Evolutionary conservation across 345 rosid genomes (phyloP), one percentile per base, ranked within the genome.

Genomic region (Clarkia xantiana): DNA sequence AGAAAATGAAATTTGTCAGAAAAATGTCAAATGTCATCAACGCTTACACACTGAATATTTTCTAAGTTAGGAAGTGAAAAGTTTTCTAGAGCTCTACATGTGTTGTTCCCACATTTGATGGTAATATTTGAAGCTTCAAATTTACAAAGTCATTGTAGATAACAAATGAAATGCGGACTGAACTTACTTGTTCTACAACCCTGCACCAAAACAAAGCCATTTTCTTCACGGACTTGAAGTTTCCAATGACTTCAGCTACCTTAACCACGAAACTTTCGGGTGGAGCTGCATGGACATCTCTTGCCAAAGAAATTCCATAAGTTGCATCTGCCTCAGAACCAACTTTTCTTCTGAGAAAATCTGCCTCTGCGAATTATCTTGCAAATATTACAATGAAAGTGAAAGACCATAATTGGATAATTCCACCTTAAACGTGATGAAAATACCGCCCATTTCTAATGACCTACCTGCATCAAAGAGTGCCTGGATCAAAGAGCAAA

Each of bases 201-300:
- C 54, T 81, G 79, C 71, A 64, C 98, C 98, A 91, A 64, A 91
- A 68, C 56, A 81, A 63, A 46, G 83, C 84, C 98, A 86, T 84
- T 69, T 70, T 73, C 60, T 66, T 71, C 59, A 83, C 61, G 45
- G 83, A 74, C 74, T 71, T 81, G 69, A 86, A 79, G 65, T 80
- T 81, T 61, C 98, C 98, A 65, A 86, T 75, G 53, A 91, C 86
- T 75, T 86, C 98, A 64, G 98, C 76, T 59, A 91, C 57, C 74
- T 86, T 83, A 53, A 76, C 86, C 61, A 91, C 51, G 63, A 91
- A 71, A 64, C 89, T 73, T 53, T 62, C 71, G 53, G 80, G 73
- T 52, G 98, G 98, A 65, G 89, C 81, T 54, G 83, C 94, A 63
- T 79, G 94, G 63, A 86, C 78, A 59, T 86, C 96, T 71, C 68